These are phyloP conservation scores for Mesembryanthemum crystallinum DNA, from an alignment of 148 eudicot genomes.

Conservation along the genomic window DNA sequence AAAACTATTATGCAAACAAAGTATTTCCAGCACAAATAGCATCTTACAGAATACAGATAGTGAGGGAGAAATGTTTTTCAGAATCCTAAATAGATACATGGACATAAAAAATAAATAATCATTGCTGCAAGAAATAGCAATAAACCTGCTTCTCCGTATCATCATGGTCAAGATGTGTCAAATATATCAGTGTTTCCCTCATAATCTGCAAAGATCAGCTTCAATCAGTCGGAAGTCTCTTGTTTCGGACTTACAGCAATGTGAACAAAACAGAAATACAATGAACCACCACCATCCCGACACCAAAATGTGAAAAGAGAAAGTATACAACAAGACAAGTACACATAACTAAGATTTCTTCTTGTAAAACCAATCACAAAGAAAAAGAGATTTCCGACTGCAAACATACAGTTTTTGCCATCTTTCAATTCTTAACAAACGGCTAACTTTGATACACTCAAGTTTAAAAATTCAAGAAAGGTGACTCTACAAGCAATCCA, in stretches of 20 bases:
- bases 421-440: too few relatives aligned
- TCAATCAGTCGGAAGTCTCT: constrained; percentile 20
- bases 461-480: too few relatives aligned
- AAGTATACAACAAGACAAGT: neutral
- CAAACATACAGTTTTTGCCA: neutral
- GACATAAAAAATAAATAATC: neutral
- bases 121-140: neutral
- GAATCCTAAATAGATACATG: neutral
- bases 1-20: neutral
- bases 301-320: neutral
- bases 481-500: too few relatives aligned
- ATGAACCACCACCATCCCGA: neutral
- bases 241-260: too few relatives aligned
- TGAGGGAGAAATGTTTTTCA: neutral
- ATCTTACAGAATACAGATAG: neutral
- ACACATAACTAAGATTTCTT: neutral
- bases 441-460: too few relatives aligned
- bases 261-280: neutral
- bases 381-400: neutral
- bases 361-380: neutral
- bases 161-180: constrained; percentile 94
- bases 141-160: constrained; percentile 98
- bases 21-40: neutral
- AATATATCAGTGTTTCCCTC: constrained; percentile 93
- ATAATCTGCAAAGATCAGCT: constrained; percentile 59